A percentile compares a stretch with the other conserved stretches of the same genome.
Evolutionary conservation across 192 early-diverging fungal species (phyloP).

Genomic region (Backusella luteola): DNA sequence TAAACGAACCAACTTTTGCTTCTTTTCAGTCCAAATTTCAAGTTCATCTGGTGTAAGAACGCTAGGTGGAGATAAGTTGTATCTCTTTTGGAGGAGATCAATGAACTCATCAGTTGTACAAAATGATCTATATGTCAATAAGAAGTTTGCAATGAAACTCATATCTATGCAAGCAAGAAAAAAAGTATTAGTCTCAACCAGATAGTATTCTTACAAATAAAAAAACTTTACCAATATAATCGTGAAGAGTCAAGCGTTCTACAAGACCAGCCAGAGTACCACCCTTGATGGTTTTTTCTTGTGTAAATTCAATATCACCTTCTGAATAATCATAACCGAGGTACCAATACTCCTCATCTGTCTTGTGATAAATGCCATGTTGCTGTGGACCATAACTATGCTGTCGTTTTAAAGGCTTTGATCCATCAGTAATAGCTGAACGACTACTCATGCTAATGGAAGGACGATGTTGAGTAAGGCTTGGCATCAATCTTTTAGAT

Average conservation of each 20-base stretch:
- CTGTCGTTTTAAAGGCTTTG: constrained; percentile 17
- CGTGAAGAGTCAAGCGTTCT: constrained; percentile 89
- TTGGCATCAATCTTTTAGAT: not conserved
- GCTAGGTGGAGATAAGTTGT: constrained; percentile 70
- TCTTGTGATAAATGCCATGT: not conserved
- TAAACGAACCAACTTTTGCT: constrained; percentile 86
- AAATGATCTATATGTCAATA: constrained; percentile 95
- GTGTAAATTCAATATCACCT: constrained; percentile 81
- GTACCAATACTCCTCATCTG: constrained; percentile 66
- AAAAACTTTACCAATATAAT: constrained; percentile 40
- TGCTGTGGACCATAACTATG: constrained; percentile 5
- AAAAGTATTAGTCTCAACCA: not conserved
- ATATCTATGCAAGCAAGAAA: constrained; percentile 45
- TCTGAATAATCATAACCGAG: constrained; percentile 76
- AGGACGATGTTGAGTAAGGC: not conserved
- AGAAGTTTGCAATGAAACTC: constrained; percentile 83
- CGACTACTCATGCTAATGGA: constrained; percentile 4
- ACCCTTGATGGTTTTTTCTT: constrained; percentile 84
- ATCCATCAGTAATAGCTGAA: not conserved
- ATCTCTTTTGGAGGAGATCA: constrained; percentile 73
- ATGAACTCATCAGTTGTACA: constrained; percentile 83
- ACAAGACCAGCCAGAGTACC: constrained; percentile 84
- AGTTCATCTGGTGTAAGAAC: constrained; percentile 67
- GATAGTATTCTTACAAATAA: not conserved
- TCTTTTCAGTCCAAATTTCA: constrained; percentile 81